These are phyloP conservation scores for Eutrema japonicum DNA, from an alignment of 345 rosid genomes.

Conservation along the genomic window DNA sequence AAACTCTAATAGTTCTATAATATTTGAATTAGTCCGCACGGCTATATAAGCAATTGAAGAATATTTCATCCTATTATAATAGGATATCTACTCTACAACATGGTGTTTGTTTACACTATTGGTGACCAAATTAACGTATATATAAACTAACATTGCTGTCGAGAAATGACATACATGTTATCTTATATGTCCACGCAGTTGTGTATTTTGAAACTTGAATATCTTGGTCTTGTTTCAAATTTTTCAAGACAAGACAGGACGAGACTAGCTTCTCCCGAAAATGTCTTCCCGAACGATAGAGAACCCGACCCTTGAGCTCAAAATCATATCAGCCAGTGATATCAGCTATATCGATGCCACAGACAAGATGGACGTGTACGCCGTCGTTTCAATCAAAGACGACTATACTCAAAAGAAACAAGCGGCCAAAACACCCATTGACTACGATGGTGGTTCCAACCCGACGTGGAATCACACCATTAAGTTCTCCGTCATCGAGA, in stretches of 20 bases:
- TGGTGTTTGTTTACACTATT: slow-evolving; percentile 8
- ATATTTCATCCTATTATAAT: not conserved
- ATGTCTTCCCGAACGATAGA: slow-evolving; percentile 45
- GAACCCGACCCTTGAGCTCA: slow-evolving; percentile 53
- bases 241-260: not conserved
- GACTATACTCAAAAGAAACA: slow-evolving; percentile 34
- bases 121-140: slow-evolving; percentile 3
- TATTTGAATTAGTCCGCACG: too few relatives aligned
- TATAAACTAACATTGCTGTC: not conserved
- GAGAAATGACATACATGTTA: not conserved
- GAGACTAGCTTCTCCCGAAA: not conserved
- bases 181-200: not conserved
- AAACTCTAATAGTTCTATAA: too few relatives aligned
- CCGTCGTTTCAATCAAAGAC: too few relatives aligned
- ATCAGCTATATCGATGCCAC: slow-evolving; percentile 54
- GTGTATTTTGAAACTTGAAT: not conserved
- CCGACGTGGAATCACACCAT: slow-evolving; percentile 71
- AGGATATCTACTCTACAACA: not conserved
- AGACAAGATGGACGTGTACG: slow-evolving; percentile 61
- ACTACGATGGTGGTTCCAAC: slow-evolving; percentile 51
- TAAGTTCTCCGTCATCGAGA: slow-evolving; percentile 54
- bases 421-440: slow-evolving; percentile 48
- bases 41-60: too few relatives aligned
- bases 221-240: not conserved
- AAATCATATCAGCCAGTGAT: slow-evolving; percentile 51